These are phyloP conservation scores for Daldinia loculata DNA, from an alignment of 495 filamentous ascomycete species.

Conservation along the genomic window DNA sequence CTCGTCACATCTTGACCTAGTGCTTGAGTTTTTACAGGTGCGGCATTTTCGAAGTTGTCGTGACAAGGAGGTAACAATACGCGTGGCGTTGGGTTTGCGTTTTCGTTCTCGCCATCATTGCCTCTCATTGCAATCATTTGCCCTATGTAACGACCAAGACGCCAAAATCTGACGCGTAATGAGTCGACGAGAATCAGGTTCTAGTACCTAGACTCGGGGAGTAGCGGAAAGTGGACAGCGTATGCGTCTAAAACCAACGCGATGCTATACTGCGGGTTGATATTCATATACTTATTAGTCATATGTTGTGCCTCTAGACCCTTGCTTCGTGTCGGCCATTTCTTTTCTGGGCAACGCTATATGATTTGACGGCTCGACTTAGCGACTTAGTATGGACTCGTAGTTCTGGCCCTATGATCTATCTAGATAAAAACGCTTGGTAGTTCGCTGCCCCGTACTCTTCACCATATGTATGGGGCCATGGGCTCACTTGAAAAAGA, in stretches of 20 bases:
- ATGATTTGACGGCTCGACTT: constrained; percentile 5
- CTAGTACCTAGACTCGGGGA: constrained; percentile 16
- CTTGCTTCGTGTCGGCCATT: constrained; percentile 19
- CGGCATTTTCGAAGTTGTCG: constrained; percentile 18
- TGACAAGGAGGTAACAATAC: neutral
- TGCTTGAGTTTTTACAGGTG: constrained; percentile 13
- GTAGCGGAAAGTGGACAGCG: constrained; percentile 24
- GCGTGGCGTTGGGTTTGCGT: constrained; percentile 1
- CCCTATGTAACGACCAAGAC: constrained; percentile 16
- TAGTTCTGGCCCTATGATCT: constrained; percentile 7
- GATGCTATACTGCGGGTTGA: constrained; percentile 15
- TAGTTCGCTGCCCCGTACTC: neutral
- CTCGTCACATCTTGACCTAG: constrained; percentile 23
- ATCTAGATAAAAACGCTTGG: neutral
- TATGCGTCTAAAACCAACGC: constrained; percentile 11
- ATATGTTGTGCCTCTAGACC: constrained; percentile 8
- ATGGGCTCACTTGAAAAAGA: neutral
- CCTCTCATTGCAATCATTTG: constrained; percentile 18
- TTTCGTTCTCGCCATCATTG: constrained; percentile 5
- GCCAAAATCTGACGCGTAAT: constrained; percentile 33
- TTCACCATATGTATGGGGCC: too few relatives aligned
- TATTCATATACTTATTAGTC: constrained; percentile 25
- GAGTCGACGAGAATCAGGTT: constrained; percentile 5
- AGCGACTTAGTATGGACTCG: constrained; percentile 1
- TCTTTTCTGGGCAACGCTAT: neutral